A percentile compares a stretch with the other conserved stretches of the same genome.
Evolutionary conservation across 805 yeast genomes (phyloP).

Genomic region (Ogataea haglerorum): DNA sequence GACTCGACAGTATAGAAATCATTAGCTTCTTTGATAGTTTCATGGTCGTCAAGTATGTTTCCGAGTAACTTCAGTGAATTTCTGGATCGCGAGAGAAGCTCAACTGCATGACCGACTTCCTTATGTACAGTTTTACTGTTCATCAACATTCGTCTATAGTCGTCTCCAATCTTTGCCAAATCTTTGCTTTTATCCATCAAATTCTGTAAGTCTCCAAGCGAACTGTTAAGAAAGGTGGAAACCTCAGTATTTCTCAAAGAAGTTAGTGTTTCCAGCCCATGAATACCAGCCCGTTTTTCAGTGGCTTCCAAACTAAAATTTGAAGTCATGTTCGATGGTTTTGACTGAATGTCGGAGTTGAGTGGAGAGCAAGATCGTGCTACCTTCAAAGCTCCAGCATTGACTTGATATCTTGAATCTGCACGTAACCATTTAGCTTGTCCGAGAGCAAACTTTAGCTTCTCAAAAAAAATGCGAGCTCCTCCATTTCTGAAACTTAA

Average conservation of each 20-base stretch:
- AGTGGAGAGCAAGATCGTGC: conserved; percentile 1
- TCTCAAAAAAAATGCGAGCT: conserved; percentile 48
- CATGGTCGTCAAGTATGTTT: conserved; percentile 28
- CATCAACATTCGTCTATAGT: conserved; percentile 34
- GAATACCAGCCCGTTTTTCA: conserved; percentile 54
- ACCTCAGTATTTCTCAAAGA: conserved; percentile 54
- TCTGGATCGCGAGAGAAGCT: conserved; percentile 29
- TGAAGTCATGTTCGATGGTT: neutral
- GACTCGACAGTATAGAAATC: neutral
- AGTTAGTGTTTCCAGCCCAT: conserved; percentile 59
- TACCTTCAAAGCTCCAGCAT: conserved; percentile 33
- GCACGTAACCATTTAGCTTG: conserved; percentile 45
- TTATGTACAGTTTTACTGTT: conserved; percentile 11
- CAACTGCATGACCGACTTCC: conserved; percentile 24
- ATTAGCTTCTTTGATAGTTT: conserved; percentile 18
- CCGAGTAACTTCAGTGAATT: conserved; percentile 27
- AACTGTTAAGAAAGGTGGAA: conserved; percentile 58
- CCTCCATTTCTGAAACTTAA: conserved; percentile 77
- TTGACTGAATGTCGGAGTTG: neutral
- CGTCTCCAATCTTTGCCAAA: conserved; percentile 53
- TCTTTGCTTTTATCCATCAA: conserved; percentile 78
- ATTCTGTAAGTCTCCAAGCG: conserved; percentile 73
- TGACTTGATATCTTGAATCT: conserved; percentile 25
- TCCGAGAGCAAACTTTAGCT: conserved; percentile 44
- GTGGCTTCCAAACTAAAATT: neutral